phyloP scores from a whole-genome alignment of 2,329 filamentous ascomycete genomes.

The Neopestalotiopsis clavispora region DNA sequence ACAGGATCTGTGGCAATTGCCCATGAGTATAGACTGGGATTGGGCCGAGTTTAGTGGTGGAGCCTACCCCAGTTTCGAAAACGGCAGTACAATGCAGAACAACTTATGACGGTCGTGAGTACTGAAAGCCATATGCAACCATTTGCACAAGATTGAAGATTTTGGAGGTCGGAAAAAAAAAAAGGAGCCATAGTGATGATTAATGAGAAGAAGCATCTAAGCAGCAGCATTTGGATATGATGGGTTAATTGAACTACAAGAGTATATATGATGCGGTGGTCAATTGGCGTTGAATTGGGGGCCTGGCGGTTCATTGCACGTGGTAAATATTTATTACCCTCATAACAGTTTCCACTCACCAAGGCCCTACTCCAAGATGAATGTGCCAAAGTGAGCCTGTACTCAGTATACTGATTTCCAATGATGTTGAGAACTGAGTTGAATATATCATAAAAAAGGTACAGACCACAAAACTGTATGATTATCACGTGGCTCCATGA shows the following conservation, averaged over 20 bases:
- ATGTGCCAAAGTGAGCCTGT: too few species aligned
- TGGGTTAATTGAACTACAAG: not conserved
- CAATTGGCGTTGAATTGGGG: slow-evolving; percentile 18
- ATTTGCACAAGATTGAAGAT: not conserved
- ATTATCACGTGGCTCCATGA: not conserved
- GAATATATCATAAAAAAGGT: not conserved
- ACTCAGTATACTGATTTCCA: too few species aligned
- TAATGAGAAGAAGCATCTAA: not conserved
- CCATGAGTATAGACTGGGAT: slow-evolving; percentile 94
- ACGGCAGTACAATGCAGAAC: slow-evolving; percentile 49
- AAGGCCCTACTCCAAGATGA: too few species aligned
- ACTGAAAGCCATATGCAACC: not conserved
- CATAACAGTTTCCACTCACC: not conserved
- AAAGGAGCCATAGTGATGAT: not conserved
- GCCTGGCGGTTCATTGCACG: not conserved
- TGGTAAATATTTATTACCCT: slow-evolving; percentile 17
- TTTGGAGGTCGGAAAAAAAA: slow-evolving; percentile 6
- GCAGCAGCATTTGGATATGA: not conserved
- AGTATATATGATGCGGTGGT: not conserved
- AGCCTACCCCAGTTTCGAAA: slow-evolving; percentile 67
- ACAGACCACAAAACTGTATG: not conserved
- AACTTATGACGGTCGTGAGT: slow-evolving; percentile 5
- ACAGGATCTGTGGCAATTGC: slow-evolving; percentile 93
- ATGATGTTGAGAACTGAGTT: too few species aligned
- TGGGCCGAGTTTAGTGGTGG: slow-evolving; percentile 73